These are phyloP conservation scores for Podila clonocystis DNA, from an alignment of 192 early-diverging fungal genomes.

Conservation along the genomic window DNA sequence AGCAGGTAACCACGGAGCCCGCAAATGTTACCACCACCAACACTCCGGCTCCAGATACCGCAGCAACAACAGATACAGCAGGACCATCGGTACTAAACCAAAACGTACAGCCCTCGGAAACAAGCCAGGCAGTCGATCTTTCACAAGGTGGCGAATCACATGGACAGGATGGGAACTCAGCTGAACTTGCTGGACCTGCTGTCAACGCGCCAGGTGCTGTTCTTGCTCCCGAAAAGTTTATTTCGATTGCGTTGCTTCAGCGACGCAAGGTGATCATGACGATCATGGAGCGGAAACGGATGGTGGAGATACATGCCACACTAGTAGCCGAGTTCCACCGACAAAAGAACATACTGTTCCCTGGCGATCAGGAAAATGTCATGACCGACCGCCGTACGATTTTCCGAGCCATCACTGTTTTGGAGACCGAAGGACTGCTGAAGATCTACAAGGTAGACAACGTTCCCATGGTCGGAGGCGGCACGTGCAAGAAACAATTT, in stretches of 20 bases:
- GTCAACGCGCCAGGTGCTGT: neutral
- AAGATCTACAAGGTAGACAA: conserved; percentile 52
- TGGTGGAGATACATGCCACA: conserved; percentile 42
- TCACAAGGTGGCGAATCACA: neutral
- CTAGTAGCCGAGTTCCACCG: conserved; percentile 47
- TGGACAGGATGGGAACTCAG: neutral
- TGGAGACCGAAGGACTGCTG: conserved; percentile 59
- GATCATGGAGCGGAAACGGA: conserved; percentile 47
- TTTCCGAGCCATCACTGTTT: conserved; percentile 43
- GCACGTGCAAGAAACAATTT: conserved; percentile 39
- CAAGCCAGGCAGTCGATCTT: neutral
- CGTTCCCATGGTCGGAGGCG: conserved; percentile 60
- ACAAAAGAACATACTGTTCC: conserved; percentile 24
- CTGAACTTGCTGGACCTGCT: neutral
- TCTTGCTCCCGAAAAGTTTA: conserved; percentile 14
- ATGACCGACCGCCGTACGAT: conserved; percentile 68
- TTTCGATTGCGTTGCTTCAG: conserved; percentile 29
- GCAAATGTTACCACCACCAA: neutral
- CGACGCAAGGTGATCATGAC: conserved; percentile 40
- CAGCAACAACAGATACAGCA: neutral
- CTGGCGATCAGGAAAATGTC: conserved; percentile 1
- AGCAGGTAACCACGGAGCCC: neutral
- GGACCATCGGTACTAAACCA: too few species aligned
- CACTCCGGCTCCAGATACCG: neutral
- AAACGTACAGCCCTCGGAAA: too few species aligned